Evolutionary conservation across 2,329 filamentous ascomycete genomes (phyloP).

Genomic region (Fusarium sp.): DNA sequence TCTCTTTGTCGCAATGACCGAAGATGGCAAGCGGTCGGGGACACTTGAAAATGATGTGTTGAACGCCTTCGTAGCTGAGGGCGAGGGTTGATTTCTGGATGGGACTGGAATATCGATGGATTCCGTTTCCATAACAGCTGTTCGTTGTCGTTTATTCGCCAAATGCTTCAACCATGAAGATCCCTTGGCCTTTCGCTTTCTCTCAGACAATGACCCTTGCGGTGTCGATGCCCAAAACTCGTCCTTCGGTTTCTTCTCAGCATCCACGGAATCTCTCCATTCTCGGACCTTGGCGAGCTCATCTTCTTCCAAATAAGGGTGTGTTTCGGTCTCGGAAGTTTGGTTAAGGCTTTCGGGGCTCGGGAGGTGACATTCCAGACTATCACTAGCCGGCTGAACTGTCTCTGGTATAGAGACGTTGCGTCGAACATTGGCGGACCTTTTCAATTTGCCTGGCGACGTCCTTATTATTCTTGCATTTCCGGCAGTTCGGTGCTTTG

Average conservation of each 20-base stretch:
- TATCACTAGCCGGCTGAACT: constrained; percentile 14
- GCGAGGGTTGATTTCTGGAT: not conserved
- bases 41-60: constrained; percentile 34
- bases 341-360: constrained; percentile 52
- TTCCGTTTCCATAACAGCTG: constrained; percentile 31
- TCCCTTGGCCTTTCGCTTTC: constrained; percentile 38
- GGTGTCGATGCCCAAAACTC: constrained; percentile 36
- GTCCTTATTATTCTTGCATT: constrained; percentile 7
- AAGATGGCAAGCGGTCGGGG: constrained; percentile 28
- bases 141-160: constrained; percentile 42
- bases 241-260: constrained; percentile 12
- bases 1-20: not conserved
- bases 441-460: constrained; percentile 28
- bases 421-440: constrained; percentile 19
- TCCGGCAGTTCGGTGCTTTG: constrained; percentile 38
- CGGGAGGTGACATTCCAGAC: constrained; percentile 52
- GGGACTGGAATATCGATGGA: constrained; percentile 34
- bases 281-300: constrained; percentile 44
- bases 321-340: constrained; percentile 36
- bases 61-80: not conserved
- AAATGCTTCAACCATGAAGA: constrained; percentile 47
- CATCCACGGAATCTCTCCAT: constrained; percentile 44
- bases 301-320: constrained; percentile 45
- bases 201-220: constrained; percentile 22
- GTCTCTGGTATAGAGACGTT: constrained; percentile 29